phyloP scores from a whole-genome alignment of 495 filamentous ascomycete genomes.

The Lepraria neglecta region DNA sequence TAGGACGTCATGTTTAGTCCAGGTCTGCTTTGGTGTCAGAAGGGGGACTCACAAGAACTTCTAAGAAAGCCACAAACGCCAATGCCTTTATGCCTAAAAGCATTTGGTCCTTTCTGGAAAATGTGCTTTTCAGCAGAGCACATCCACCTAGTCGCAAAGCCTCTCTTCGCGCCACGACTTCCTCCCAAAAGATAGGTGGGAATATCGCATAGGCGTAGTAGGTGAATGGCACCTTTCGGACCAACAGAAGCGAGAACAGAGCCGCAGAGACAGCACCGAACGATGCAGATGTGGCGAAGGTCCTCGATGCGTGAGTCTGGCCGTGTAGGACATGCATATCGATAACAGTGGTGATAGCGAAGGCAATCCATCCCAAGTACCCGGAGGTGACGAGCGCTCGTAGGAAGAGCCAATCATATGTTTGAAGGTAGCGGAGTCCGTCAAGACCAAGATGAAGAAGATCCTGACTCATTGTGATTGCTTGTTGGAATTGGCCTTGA shows the following conservation, averaged over 20 bases:
- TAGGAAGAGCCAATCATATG: conserved; percentile 96
- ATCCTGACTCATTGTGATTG: conserved; percentile 67
- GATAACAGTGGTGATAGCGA: conserved; percentile 85
- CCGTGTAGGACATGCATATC: conserved; percentile 83
- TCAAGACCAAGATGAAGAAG: conserved; percentile 72
- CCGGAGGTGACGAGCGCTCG: conserved; percentile 87
- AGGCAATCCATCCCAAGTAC: conserved; percentile 95
- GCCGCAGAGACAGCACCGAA: conserved; percentile 71
- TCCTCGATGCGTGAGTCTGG: conserved; percentile 58
- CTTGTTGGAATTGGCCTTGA: conserved; percentile 57
- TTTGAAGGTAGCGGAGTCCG: conserved; percentile 90
- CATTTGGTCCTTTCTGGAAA: conserved; percentile 48
- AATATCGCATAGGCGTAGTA: conserved; percentile 94
- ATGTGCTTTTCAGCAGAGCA: conserved; percentile 62
- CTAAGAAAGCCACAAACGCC: conserved; percentile 64
- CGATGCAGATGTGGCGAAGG: conserved; percentile 49
- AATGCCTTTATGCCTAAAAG: conserved; percentile 54
- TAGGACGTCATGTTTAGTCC: conserved; percentile 26
- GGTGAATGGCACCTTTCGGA: conserved; percentile 71
- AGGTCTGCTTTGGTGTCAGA: background rate
- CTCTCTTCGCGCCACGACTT: conserved; percentile 73
- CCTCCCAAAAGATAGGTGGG: conserved; percentile 93
- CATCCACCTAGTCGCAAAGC: conserved; percentile 61
- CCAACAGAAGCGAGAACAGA: conserved; percentile 70
- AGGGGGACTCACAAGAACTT: conserved; percentile 64